phyloP scores from a whole-genome alignment of 1,139 yeast genomes.

The Suhomyces terraborum region DNA sequence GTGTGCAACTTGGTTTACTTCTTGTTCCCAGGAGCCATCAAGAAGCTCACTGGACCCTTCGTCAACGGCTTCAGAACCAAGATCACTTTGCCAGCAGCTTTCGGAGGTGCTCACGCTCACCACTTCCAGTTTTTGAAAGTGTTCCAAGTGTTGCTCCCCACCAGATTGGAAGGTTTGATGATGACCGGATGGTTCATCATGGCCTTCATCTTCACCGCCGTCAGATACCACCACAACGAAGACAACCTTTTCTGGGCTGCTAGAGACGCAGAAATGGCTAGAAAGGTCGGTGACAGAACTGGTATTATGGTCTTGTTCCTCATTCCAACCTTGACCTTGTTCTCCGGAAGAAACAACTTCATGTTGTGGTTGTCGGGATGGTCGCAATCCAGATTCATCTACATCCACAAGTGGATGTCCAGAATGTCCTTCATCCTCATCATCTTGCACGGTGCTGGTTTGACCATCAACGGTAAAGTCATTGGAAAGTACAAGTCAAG shows the following conservation, averaged over 20 bases:
- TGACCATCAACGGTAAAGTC: constrained; percentile 40
- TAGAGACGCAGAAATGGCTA: constrained; percentile 44
- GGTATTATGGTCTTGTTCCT: constrained; percentile 52
- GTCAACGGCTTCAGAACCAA: constrained; percentile 43
- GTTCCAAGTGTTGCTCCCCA: constrained; percentile 54
- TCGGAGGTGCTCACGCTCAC: constrained; percentile 43
- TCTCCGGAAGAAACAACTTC: constrained; percentile 70
- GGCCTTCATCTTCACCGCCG: constrained; percentile 41
- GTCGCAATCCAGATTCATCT: constrained; percentile 60
- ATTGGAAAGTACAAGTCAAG: constrained; percentile 40
- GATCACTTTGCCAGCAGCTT: constrained; percentile 52
- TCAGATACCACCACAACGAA: constrained; percentile 42
- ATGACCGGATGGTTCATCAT: constrained; percentile 46
- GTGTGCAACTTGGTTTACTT: constrained; percentile 37
- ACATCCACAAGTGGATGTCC: constrained; percentile 68
- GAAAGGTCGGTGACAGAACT: constrained; percentile 62
- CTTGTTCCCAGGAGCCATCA: constrained; percentile 38
- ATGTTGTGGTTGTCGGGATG: constrained; percentile 67
- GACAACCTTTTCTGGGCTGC: constrained; percentile 37
- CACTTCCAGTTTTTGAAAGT: constrained; percentile 30
- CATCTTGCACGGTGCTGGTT: constrained; percentile 54
- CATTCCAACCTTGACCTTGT: constrained; percentile 54
- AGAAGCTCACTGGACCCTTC: constrained; percentile 31
- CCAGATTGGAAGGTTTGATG: constrained; percentile 54
- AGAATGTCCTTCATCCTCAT: constrained; percentile 42